Evolutionary conservation across 2,329 filamentous ascomycete species (phyloP).

Genomic region (Knufia petricola): DNA sequence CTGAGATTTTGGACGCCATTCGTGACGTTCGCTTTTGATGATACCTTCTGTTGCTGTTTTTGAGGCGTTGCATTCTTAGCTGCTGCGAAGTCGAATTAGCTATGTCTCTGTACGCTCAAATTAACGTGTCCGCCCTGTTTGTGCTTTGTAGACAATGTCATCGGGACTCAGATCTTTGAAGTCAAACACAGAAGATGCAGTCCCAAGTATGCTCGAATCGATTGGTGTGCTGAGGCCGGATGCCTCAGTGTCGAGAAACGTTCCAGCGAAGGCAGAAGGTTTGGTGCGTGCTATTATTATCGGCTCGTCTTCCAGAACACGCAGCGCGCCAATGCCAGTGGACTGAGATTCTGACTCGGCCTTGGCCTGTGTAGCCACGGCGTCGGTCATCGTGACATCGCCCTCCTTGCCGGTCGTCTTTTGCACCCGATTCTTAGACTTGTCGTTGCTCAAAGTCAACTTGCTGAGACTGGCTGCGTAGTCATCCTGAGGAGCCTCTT

Average conservation of each 20-base stretch:
- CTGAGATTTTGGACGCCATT: slow-evolving; percentile 40
- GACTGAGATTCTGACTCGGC: background rate
- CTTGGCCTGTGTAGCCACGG: background rate
- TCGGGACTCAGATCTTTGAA: slow-evolving; percentile 87
- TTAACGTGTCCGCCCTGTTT: slow-evolving; percentile 62
- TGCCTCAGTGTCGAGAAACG: slow-evolving; percentile 17
- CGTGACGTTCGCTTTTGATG: slow-evolving; percentile 27
- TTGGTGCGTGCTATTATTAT: slow-evolving; percentile 9
- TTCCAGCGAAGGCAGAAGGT: slow-evolving; percentile 20
- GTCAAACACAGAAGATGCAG: slow-evolving; percentile 35
- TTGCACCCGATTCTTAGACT: background rate
- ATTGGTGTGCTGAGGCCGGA: slow-evolving; percentile 11
- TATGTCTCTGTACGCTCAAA: slow-evolving; percentile 27
- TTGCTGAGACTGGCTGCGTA: slow-evolving; percentile 18
- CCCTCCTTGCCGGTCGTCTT: background rate
- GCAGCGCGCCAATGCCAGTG: background rate
- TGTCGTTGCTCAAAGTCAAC: slow-evolving; percentile 22
- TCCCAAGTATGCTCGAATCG: slow-evolving; percentile 24
- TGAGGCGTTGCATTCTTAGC: slow-evolving; percentile 30
- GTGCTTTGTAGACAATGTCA: slow-evolving; percentile 76
- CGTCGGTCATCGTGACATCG: background rate
- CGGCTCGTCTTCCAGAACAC: background rate
- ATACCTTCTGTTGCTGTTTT: slow-evolving; percentile 29
- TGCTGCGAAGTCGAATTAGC: slow-evolving; percentile 15
- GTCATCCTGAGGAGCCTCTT: slow-evolving; percentile 11